Evolutionary conservation across 1,284 basidiomycete species (phyloP).

Genomic region (Earliella scabrosa): DNA sequence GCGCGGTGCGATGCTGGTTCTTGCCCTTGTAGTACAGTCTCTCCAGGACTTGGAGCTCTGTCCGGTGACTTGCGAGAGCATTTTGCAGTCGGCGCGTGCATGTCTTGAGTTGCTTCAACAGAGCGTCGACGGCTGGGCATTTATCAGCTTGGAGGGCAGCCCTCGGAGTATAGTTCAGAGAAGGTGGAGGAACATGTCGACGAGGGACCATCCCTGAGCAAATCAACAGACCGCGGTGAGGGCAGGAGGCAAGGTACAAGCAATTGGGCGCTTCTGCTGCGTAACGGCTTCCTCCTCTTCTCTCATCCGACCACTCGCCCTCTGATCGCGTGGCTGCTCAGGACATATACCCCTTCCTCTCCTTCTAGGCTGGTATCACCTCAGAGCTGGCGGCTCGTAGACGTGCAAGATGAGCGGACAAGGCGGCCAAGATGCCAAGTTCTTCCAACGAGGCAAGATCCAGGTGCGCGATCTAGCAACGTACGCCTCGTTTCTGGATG

Average conservation of each 20-base stretch:
- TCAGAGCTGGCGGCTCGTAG: not conserved
- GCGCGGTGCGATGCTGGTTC: conserved; percentile 74
- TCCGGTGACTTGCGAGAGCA: conserved; percentile 45
- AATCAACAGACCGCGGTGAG: not conserved
- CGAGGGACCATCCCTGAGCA: conserved; percentile 28
- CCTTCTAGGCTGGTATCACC: not conserved
- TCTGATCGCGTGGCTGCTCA: not conserved
- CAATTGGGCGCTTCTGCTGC: conserved; percentile 13
- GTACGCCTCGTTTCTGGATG: not conserved
- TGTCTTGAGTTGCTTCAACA: conserved; percentile 63
- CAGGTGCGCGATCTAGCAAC: conserved; percentile 58
- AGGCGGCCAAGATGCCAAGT: conserved; percentile 83
- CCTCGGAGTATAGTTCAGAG: conserved; percentile 38
- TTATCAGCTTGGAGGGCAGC: conserved; percentile 38
- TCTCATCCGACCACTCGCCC: conserved; percentile 4
- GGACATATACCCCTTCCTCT: conserved; percentile 12
- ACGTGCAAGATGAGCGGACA: conserved; percentile 55
- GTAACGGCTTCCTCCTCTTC: not conserved
- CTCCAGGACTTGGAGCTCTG: conserved; percentile 66
- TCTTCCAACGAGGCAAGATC: conserved; percentile 90
- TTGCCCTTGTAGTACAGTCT: conserved; percentile 79
- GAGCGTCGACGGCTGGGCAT: conserved; percentile 51
- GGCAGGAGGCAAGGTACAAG: conserved; percentile 1
- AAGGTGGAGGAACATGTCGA: conserved; percentile 27
- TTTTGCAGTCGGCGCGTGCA: conserved; percentile 55